phyloP scores from a whole-genome alignment of 352 stramenopile genomes.

The Phytophthora kernoviae region DNA sequence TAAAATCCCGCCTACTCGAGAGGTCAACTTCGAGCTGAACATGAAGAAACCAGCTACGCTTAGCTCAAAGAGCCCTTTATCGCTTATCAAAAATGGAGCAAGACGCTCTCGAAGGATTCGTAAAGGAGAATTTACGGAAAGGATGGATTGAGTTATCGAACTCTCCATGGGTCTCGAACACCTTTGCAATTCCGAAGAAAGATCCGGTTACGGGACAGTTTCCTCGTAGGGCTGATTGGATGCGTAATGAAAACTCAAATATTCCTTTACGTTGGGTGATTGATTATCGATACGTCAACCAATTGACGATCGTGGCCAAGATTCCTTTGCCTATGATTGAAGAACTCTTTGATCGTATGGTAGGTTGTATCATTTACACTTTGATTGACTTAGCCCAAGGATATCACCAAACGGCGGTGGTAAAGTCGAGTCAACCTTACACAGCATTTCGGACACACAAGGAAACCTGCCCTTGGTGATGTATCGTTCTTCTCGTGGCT shows the following conservation, averaged over 20 bases:
- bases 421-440: neutral
- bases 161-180: slow-evolving; percentile 14
- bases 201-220: slow-evolving; percentile 1
- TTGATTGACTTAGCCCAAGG: too few relatives aligned
- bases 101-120: slow-evolving; percentile 13
- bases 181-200: slow-evolving; percentile 19
- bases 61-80: slow-evolving; percentile 11
- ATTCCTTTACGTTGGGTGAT: slow-evolving; percentile 5
- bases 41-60: slow-evolving; percentile 14
- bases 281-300: neutral
- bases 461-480: too few relatives aligned
- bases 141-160: slow-evolving; percentile 17
- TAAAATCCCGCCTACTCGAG: slow-evolving; percentile 6
- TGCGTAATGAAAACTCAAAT: neutral
- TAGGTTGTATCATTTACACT: too few relatives aligned
- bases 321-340: neutral
- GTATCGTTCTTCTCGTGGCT: too few relatives aligned
- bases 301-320: neutral
- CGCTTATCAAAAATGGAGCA: slow-evolving; percentile 19
- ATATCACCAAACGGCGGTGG: neutral
- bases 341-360: slow-evolving; percentile 1
- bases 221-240: slow-evolving; percentile 1
- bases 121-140: slow-evolving; percentile 16
- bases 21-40: slow-evolving; percentile 17
- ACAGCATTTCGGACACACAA: neutral